Base-by-base conservation (phyloP, 257 asterid genomes). In the Nicotiana tomentosiformis region DNA sequence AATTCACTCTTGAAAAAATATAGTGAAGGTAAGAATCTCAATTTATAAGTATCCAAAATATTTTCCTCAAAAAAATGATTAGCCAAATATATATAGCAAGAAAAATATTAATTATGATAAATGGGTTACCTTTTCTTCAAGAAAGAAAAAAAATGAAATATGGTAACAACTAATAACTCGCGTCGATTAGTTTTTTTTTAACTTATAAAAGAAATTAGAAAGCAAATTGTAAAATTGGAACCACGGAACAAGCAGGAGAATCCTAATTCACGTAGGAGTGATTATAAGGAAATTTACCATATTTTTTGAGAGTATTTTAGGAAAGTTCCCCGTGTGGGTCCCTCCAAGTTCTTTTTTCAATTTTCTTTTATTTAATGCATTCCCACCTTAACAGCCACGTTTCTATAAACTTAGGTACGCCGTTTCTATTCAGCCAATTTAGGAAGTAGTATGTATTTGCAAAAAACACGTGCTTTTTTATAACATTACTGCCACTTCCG, bases 361-460 rank as follows among this genome's bases (percentile, higher is more conserved):
- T 72, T 70, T 72, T 46, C 14, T 72, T 43, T 46, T 12, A 46
- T 72, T 20, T 46, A 46, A 20, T 72, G 78, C 84, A 77, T 77
- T 66, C 87, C 60, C 57, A 69, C 81, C 84, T 77, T 66, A 61
- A 82, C 81, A 23, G 86, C 88, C 94, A 89, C 94, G 94, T 91
- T 93, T 90, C 85, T 82, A 64, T 26, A 82, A 10, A 1, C 60
- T 23, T 43, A 0, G 60, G 20, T 46, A 72, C 60, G 37, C 20
- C 43, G 60, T 87, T 86, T 90, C 78, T 84, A 78, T 85, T 43
- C 60, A 43, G 43, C 33, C 32, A 39, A 39, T n/a, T 39, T n/a
- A 4, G 0, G 18, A 70, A 70, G 33, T 39, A 70, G 3, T 32
- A 39, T 70, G 15, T 70, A 39, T 70, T 43, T 70, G 23, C 78